phyloP scores from a whole-genome alignment of 805 yeast species.

The Cephaloascus albidus region DNA sequence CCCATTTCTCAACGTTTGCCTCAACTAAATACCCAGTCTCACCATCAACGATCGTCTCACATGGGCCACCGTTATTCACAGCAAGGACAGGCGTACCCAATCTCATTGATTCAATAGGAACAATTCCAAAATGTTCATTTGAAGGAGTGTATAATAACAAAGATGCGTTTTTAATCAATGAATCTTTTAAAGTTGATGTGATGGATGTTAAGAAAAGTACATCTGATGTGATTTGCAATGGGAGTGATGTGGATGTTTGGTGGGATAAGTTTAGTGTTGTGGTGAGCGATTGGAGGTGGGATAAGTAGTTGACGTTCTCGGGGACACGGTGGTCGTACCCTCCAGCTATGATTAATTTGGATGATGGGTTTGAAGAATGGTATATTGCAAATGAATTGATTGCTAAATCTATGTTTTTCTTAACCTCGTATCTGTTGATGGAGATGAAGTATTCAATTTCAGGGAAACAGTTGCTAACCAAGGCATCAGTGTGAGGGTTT shows the following conservation, averaged over 20 bases:
- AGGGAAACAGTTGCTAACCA: slow-evolving; percentile 23
- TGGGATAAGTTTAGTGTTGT: slow-evolving; percentile 32
- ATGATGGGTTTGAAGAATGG: slow-evolving; percentile 14
- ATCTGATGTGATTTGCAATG: slow-evolving; percentile 26
- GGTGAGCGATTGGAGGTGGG: slow-evolving; percentile 46
- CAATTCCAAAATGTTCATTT: slow-evolving; percentile 94
- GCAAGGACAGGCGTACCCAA: slow-evolving; percentile 79
- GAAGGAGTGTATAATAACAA: slow-evolving; percentile 81
- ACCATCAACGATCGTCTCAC: slow-evolving; percentile 52
- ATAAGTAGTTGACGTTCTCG: slow-evolving; percentile 69
- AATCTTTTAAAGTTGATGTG: slow-evolving; percentile 52
- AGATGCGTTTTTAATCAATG: slow-evolving; percentile 46
- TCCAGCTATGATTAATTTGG: slow-evolving; percentile 68
- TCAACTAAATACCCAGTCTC: slow-evolving; percentile 54
- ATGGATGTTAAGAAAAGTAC: slow-evolving; percentile 79
- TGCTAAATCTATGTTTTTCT: slow-evolving; percentile 77
- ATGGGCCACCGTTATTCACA: slow-evolving; percentile 85
- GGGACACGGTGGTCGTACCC: slow-evolving; percentile 74
- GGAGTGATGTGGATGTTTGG: slow-evolving; percentile 31
- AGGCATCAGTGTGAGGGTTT: slow-evolving; percentile 13
- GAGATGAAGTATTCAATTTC: slow-evolving; percentile 46
- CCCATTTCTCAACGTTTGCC: slow-evolving; percentile 44
- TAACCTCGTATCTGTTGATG: slow-evolving; percentile 81
- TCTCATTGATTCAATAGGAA: slow-evolving; percentile 92
- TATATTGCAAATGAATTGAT: slow-evolving; percentile 52